phyloP scores from a whole-genome alignment of 768 basidiomycete genomes.

The Auricularia cornea region DNA sequence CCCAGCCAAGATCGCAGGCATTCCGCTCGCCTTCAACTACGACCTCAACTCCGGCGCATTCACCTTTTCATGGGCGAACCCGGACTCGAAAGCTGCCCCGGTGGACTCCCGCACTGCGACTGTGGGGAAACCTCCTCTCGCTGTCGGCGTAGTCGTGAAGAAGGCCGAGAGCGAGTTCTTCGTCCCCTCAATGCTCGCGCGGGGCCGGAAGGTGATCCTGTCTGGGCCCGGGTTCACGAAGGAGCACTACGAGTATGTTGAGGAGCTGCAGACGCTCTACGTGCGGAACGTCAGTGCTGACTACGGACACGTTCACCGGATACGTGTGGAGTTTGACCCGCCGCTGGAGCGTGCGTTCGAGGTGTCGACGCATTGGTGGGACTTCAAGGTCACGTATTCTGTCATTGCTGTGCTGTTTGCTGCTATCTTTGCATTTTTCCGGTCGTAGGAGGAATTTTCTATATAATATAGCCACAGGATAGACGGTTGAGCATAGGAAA shows the following conservation, averaged over 20 bases:
- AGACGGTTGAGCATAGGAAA: too few species aligned
- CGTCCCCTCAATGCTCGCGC: conserved; percentile 52
- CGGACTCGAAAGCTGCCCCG: conserved; percentile 11
- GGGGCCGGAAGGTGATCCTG: conserved; percentile 49
- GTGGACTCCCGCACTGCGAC: conserved; percentile 11
- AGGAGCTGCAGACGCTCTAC: conserved; percentile 64
- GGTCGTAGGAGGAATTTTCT: too few species aligned
- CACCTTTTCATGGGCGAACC: conserved; percentile 54
- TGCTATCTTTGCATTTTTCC: too few species aligned
- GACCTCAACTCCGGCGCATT: conserved; percentile 68
- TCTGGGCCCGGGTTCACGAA: conserved; percentile 38
- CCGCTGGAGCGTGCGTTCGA: conserved; percentile 16
- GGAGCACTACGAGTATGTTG: conserved; percentile 53
- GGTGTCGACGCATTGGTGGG: background rate
- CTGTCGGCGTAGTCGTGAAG: conserved; percentile 32
- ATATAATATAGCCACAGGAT: too few species aligned
- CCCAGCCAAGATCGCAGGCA: conserved; percentile 81
- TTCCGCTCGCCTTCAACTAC: conserved; percentile 66
- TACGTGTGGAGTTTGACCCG: conserved; percentile 50
- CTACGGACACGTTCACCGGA: conserved; percentile 39
- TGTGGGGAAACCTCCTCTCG: conserved; percentile 32
- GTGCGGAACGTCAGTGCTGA: conserved; percentile 38
- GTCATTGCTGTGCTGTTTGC: background rate
- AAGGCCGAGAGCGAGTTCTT: conserved; percentile 75
- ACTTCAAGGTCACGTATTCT: background rate